Evolutionary conservation across 345 rosid species (phyloP).

Genomic region (Mangifera indica): DNA sequence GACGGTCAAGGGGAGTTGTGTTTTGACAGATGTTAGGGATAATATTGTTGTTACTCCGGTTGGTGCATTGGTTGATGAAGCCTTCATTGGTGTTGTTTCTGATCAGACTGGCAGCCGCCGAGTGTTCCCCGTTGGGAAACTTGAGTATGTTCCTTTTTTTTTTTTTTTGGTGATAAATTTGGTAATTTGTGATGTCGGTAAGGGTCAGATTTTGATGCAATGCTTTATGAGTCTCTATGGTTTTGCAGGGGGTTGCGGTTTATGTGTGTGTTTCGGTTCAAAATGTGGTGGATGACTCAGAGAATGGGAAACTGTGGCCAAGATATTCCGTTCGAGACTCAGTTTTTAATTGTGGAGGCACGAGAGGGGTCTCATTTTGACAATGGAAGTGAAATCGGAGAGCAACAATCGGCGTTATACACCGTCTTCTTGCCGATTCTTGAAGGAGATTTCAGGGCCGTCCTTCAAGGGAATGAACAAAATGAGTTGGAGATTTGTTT

Average conservation of each 20-base stretch:
- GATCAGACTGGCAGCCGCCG: conserved; percentile 52
- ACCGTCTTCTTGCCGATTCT: conserved; percentile 58
- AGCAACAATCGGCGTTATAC: conserved; percentile 34
- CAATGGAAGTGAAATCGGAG: conserved; percentile 15
- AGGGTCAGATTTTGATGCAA: neutral
- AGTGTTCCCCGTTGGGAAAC: conserved; percentile 62
- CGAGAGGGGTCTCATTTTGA: conserved; percentile 45
- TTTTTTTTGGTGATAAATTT: neutral
- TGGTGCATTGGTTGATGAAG: conserved; percentile 42
- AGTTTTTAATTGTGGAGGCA: conserved; percentile 55
- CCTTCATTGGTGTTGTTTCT: conserved; percentile 55
- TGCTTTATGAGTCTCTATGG: neutral
- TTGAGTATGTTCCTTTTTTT: conserved; percentile 37
- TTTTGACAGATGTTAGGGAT: conserved; percentile 42
- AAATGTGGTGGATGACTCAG: conserved; percentile 83
- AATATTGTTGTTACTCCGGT: conserved; percentile 46
- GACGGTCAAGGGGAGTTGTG: conserved; percentile 43
- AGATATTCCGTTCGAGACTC: conserved; percentile 68
- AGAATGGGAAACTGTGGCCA: conserved; percentile 57
- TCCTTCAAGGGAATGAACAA: conserved; percentile 58
- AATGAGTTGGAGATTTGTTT: conserved; percentile 64
- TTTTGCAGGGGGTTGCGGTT: conserved; percentile 58
- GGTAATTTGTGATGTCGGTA: neutral
- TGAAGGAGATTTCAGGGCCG: conserved; percentile 69
- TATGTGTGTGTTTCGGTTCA: conserved; percentile 66